A percentile compares a stretch with the other conserved stretches of the same genome.
phyloP scores from a whole-genome alignment of 2,329 filamentous ascomycete genomes.

The Fusarium subtropicale region DNA sequence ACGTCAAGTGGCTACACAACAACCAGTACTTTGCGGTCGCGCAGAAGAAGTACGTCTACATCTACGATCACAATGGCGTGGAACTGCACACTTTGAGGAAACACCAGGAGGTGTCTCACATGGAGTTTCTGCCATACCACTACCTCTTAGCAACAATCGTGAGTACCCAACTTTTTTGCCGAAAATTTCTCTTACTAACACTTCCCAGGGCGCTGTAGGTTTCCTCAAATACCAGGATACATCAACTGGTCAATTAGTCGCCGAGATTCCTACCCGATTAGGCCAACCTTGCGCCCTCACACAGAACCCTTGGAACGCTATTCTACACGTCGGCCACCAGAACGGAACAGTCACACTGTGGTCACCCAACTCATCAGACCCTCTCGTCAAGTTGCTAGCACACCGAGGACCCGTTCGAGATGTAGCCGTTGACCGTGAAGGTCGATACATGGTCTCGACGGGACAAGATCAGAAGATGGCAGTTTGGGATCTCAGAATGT shows the following conservation, averaged over 20 bases:
- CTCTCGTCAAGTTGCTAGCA: slow-evolving; percentile 89
- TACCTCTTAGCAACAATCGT: slow-evolving; percentile 90
- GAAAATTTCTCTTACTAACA: slow-evolving; percentile 22
- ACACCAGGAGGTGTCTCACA: slow-evolving; percentile 89
- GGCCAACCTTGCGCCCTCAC: slow-evolving; percentile 85
- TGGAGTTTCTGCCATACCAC: slow-evolving; percentile 97
- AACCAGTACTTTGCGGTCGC: slow-evolving; percentile 95
- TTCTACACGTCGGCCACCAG: slow-evolving; percentile 92
- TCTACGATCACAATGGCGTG: slow-evolving; percentile 91
- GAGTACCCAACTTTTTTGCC: slow-evolving; percentile 51
- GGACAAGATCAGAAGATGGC: slow-evolving; percentile 92
- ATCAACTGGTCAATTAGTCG: slow-evolving; percentile 89
- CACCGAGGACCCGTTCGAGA: slow-evolving; percentile 90
- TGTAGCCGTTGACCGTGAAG: slow-evolving; percentile 86
- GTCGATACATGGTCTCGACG: slow-evolving; percentile 94
- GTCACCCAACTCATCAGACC: slow-evolving; percentile 90
- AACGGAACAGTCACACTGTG: slow-evolving; percentile 95
- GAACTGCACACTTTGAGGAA: slow-evolving; percentile 93
- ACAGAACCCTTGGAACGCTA: slow-evolving; percentile 92
- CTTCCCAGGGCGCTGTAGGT: slow-evolving; percentile 75
- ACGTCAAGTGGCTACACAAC: slow-evolving; percentile 93
- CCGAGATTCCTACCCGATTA: slow-evolving; percentile 85
- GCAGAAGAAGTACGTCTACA: slow-evolving; percentile 96
- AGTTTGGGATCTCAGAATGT: slow-evolving; percentile 96
- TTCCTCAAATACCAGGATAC: slow-evolving; percentile 95